phyloP scores from a whole-genome alignment of 345 rosid genomes.

The Draba incana region DNA sequence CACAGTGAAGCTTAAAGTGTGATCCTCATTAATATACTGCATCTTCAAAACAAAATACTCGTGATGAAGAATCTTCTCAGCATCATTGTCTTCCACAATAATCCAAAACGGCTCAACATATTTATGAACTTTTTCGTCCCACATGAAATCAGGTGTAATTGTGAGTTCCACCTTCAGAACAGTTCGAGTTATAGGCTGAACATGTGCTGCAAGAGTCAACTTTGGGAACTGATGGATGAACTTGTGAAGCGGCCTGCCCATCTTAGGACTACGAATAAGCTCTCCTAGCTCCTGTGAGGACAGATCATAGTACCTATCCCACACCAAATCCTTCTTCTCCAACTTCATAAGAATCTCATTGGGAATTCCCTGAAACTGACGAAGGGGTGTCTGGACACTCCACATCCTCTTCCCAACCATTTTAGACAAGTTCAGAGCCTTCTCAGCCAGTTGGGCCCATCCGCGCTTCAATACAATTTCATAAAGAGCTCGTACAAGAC shows the following conservation, averaged over 20 bases:
- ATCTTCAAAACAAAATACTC: conserved; percentile 93
- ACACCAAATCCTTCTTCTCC: conserved; percentile 96
- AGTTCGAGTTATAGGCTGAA: conserved; percentile 90
- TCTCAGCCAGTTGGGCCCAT: conserved; percentile 95
- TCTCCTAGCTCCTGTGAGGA: conserved; percentile 93
- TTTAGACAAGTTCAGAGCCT: conserved; percentile 86
- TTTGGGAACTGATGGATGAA: conserved; percentile 92
- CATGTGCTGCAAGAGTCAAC: conserved; percentile 78
- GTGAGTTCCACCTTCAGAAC: conserved; percentile 84
- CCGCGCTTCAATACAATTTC: conserved; percentile 94
- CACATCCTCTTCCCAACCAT: conserved; percentile 97
- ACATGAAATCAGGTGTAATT: conserved; percentile 89
- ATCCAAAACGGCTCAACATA: conserved; percentile 98
- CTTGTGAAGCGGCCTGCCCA: conserved; percentile 90
- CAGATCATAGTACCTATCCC: conserved; percentile 96
- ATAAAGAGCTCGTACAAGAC: conserved; percentile 89
- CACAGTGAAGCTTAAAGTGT: conserved; percentile 87
- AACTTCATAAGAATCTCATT: conserved; percentile 80
- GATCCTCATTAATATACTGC: conserved; percentile 84
- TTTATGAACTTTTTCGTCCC: conserved; percentile 95
- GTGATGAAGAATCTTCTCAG: conserved; percentile 91
- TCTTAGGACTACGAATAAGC: conserved; percentile 77
- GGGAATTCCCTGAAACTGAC: conserved; percentile 83
- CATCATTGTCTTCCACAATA: conserved; percentile 90
- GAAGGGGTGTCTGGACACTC: conserved; percentile 95